phyloP scores from a whole-genome alignment of 2,329 filamentous ascomycete species.

The Alternaria arborescens region DNA sequence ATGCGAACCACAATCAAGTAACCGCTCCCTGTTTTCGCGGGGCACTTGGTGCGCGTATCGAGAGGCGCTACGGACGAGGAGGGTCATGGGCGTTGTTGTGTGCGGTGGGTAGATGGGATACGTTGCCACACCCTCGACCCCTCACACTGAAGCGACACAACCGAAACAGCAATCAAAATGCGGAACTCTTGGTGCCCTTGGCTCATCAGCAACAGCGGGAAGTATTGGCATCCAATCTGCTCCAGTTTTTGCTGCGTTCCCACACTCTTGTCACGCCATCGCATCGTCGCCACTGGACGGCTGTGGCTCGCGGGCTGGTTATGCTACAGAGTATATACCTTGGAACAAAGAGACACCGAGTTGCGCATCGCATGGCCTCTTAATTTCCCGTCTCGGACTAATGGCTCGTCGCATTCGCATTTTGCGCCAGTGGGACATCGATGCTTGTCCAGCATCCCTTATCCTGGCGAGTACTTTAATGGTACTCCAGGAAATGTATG shows the following conservation, averaged over 20 bases:
- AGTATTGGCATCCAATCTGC: slow-evolving; percentile 10
- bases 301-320: neutral
- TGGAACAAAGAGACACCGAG: neutral
- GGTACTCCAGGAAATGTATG: neutral
- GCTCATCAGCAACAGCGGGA: slow-evolving; percentile 5
- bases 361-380: neutral
- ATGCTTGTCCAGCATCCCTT: neutral
- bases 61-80: neutral
- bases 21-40: neutral
- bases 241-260: slow-evolving; percentile 1
- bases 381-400: slow-evolving; percentile 1
- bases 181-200: slow-evolving; percentile 12
- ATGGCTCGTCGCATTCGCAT: slow-evolving; percentile 2
- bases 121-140: neutral
- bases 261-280: slow-evolving; percentile 1
- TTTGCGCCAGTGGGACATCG: neutral
- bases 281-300: neutral
- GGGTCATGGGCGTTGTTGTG: neutral
- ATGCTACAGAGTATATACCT: neutral
- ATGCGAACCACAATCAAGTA: slow-evolving; percentile 1
- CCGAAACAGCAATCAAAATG: slow-evolving; percentile 8
- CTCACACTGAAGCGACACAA: slow-evolving; percentile 1
- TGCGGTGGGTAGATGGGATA: neutral
- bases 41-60: neutral
- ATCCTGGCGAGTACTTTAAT: neutral